Evolutionary conservation across 176 grass and related monocot species (phyloP).

Genomic region (Oropetium thomaeum): DNA sequence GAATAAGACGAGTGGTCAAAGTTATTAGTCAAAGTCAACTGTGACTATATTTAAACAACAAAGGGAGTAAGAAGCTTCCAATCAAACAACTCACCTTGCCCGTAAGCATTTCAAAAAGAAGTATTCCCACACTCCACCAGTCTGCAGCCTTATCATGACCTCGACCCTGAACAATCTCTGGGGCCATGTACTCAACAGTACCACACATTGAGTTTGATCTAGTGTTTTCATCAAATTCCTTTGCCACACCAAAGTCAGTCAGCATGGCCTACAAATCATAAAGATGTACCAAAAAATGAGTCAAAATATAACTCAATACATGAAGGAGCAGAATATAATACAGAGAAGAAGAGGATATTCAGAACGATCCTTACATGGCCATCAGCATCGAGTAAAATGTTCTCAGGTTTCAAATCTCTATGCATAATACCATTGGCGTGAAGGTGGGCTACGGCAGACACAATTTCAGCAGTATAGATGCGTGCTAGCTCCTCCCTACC

Average conservation of each 20-base stretch:
- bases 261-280: constrained; percentile 65
- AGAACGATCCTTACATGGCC: constrained; percentile 69
- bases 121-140: constrained; percentile 97
- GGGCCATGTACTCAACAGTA: constrained; percentile 96
- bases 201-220: constrained; percentile 97
- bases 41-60: too few species aligned
- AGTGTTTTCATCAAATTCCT: constrained; percentile 95
- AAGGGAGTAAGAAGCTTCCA: not conserved
- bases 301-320: not conserved
- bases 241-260: constrained; percentile 94
- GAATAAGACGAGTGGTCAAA: too few species aligned
- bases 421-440: constrained; percentile 97
- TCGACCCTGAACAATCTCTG: constrained; percentile 84
- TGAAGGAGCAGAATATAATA: not conserved
- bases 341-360: not conserved
- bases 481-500: constrained; percentile 88
- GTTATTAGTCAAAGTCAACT: too few species aligned
- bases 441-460: constrained; percentile 86
- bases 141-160: constrained; percentile 98
- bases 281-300: not conserved
- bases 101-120: constrained; percentile 99
- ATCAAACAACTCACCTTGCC: constrained; percentile 61
- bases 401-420: constrained; percentile 98
- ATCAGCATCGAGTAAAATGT: constrained; percentile 87
- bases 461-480: constrained; percentile 87